Percentiles rank a stretch among this genome's conserved stretches.
Conservation (phyloP, 805 yeast genomes). For the Saccharomycopsis sp. region DNA sequence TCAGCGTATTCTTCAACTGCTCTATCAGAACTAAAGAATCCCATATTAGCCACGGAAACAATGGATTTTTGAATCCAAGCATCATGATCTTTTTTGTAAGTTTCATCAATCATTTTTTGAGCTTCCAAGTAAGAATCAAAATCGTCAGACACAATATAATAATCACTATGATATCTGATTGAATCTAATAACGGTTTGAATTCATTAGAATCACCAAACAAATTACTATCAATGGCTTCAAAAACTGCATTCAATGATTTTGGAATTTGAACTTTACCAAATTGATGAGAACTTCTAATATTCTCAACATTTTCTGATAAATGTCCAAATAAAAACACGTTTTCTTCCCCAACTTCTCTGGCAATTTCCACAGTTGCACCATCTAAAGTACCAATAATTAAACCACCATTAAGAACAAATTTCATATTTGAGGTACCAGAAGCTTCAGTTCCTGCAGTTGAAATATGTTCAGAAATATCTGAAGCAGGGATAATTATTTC, state of each 20-base stretch:
- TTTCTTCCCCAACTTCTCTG: slow-evolving; percentile 87
- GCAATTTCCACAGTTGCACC: slow-evolving; percentile 96
- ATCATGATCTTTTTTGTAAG: slow-evolving; percentile 49
- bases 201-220: slow-evolving; percentile 61
- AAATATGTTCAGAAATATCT: slow-evolving; percentile 85
- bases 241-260: slow-evolving; percentile 53
- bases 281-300: slow-evolving; percentile 63
- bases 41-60: slow-evolving; percentile 80
- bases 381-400: slow-evolving; percentile 90
- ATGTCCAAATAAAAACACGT: slow-evolving; percentile 85
- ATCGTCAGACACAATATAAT: slow-evolving; percentile 81
- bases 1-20: slow-evolving; percentile 90
- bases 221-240: slow-evolving; percentile 52
- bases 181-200: slow-evolving; percentile 60
- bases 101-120: slow-evolving; percentile 64
- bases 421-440: slow-evolving; percentile 96
- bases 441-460: slow-evolving; percentile 96
- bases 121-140: slow-evolving; percentile 81
- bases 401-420: slow-evolving; percentile 88
- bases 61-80: slow-evolving; percentile 74
- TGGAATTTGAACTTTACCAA: slow-evolving; percentile 44
- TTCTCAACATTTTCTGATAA: slow-evolving; percentile 85
- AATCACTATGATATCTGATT: slow-evolving; percentile 66
- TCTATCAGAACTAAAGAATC: slow-evolving; percentile 85
- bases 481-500: slow-evolving; percentile 86